Percentiles rank a stretch among this genome's conserved stretches.
Conservation (phyloP, 768 basidiomycete species). For the Tulasnella sp. region DNA sequence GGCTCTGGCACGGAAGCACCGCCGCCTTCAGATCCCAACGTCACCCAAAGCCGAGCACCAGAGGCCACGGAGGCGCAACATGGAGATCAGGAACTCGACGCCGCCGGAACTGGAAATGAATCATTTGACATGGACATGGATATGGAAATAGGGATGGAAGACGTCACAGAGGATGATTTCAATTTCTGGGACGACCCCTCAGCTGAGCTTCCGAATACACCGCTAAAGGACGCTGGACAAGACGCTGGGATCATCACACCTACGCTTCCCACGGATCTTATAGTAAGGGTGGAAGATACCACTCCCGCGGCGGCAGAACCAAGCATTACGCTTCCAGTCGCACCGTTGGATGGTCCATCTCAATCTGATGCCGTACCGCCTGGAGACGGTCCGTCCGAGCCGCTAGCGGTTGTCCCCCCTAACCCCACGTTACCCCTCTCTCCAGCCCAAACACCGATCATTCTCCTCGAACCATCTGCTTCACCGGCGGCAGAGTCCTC, state of each 20-base stretch:
- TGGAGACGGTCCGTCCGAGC: not conserved
- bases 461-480: constrained; percentile 6
- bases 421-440: constrained; percentile 20
- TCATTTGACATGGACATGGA: constrained; percentile 26
- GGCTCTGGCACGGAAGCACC: not conserved
- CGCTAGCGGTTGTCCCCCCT: not conserved
- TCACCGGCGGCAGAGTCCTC: constrained; percentile 6
- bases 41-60: not conserved
- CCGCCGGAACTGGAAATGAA: constrained; percentile 32
- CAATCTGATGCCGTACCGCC: not conserved
- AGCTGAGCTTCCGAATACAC: not conserved
- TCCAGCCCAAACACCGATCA: constrained; percentile 15
- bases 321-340: not conserved
- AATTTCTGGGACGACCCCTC: constrained; percentile 65
- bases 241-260: not conserved
- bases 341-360: not conserved
- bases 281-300: not conserved
- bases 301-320: not conserved
- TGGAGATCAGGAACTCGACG: not conserved
- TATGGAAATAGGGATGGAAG: constrained; percentile 33
- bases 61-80: not conserved
- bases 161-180: constrained; percentile 81
- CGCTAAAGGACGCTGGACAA: not conserved
- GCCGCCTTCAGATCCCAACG: not conserved
- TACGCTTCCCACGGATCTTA: not conserved